A percentile compares a stretch with the other conserved stretches of the same genome.
Conservation (phyloP, 2,329 filamentous ascomycete species). For the Colletotrichum liaoningense region DNA sequence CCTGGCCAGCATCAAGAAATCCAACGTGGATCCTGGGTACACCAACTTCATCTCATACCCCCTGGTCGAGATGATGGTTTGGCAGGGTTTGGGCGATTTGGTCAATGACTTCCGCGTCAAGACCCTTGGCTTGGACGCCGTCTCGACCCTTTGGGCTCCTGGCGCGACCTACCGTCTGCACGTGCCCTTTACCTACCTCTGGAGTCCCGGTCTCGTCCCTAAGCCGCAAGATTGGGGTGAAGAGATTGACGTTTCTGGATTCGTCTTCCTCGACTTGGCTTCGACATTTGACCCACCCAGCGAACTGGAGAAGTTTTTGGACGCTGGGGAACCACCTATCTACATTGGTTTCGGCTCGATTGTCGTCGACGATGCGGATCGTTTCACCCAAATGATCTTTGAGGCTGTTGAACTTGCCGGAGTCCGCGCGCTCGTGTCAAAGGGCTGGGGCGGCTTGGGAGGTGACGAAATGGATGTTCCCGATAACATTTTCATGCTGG, state of each 20-base stretch:
- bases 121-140: conserved; percentile 77
- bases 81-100: conserved; percentile 87
- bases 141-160: conserved; percentile 82
- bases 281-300: conserved; percentile 69
- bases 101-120: conserved; percentile 80
- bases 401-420: conserved; percentile 74
- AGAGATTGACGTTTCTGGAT: conserved; percentile 80
- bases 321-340: conserved; percentile 68
- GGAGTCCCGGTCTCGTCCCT: conserved; percentile 73
- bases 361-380: conserved; percentile 77
- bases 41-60: conserved; percentile 86
- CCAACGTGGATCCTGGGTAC: conserved; percentile 77
- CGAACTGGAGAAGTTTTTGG: conserved; percentile 66
- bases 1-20: conserved; percentile 78
- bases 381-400: conserved; percentile 78
- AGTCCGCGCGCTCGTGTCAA: conserved; percentile 77
- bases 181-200: conserved; percentile 81
- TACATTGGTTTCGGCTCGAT: conserved; percentile 85
- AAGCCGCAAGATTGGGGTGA: conserved; percentile 77
- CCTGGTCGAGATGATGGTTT: conserved; percentile 87
- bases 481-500: conserved; percentile 77
- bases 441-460: conserved; percentile 81
- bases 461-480: conserved; percentile 61
- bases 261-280: conserved; percentile 80
- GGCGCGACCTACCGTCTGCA: conserved; percentile 78